Conservation (phyloP, 345 rosid genomes). For the Gossypium mustelinum region DNA sequence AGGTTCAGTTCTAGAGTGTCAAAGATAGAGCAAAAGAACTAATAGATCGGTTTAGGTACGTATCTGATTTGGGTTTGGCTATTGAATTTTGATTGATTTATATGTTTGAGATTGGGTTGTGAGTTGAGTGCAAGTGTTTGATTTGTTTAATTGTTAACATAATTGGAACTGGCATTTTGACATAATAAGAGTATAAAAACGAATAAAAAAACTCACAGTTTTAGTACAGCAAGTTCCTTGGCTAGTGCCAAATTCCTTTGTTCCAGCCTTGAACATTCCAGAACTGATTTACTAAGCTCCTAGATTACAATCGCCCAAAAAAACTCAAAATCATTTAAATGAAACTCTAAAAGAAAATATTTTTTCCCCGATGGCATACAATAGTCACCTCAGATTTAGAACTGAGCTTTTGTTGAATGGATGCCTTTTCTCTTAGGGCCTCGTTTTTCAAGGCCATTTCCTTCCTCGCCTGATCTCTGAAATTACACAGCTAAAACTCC, state of each 20-base stretch:
- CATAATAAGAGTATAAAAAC: neutral
- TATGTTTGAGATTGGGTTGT: no score
- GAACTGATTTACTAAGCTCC: slow-evolving; percentile 55
- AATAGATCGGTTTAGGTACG: neutral
- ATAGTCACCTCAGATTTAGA: slow-evolving; percentile 55
- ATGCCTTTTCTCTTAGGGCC: slow-evolving; percentile 46
- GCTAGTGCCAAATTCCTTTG: slow-evolving; percentile 77
- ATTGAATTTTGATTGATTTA: neutral
- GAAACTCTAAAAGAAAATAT: neutral
- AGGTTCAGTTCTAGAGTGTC: no score
- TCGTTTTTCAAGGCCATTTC: slow-evolving; percentile 53
- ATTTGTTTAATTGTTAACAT: no score
- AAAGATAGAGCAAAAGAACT: no score
- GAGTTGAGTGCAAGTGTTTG: no score
- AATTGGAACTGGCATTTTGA: neutral
- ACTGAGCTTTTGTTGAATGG: slow-evolving; percentile 44
- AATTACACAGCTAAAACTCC: slow-evolving; percentile 46
- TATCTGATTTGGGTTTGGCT: neutral
- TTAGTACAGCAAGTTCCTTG: slow-evolving; percentile 85
- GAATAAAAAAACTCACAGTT: slow-evolving; percentile 44
- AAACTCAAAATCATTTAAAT: neutral
- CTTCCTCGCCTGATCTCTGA: slow-evolving; percentile 42
- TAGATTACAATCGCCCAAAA: slow-evolving; percentile 25
- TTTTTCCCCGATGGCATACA: neutral
- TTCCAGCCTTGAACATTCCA: slow-evolving; percentile 48